A percentile compares a stretch with the other conserved stretches of the same genome.
Conservation (phyloP, 345 rosid species). For the Garcia nutans region DNA sequence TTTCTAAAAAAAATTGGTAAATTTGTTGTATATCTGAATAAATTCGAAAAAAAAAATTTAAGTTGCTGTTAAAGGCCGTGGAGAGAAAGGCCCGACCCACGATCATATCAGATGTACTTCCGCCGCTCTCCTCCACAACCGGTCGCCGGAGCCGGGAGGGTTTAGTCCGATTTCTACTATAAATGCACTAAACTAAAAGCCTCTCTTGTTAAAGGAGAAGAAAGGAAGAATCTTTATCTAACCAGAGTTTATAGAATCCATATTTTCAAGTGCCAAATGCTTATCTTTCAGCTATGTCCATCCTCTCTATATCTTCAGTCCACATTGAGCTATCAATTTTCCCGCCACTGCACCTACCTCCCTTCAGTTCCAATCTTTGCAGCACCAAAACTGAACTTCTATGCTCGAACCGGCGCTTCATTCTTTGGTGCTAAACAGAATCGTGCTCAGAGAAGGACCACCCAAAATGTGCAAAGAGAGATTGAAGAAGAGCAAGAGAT, state of each 20-base stretch:
- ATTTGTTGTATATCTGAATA: too few species aligned
- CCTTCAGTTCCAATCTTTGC: background rate
- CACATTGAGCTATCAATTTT: background rate
- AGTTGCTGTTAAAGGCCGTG: too few species aligned
- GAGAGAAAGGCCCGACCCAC: too few species aligned
- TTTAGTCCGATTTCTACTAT: too few species aligned
- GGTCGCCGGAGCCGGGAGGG: too few species aligned
- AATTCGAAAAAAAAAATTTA: too few species aligned
- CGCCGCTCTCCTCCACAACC: too few species aligned
- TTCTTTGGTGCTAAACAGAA: background rate
- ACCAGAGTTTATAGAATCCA: background rate
- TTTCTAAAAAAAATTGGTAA: too few species aligned
- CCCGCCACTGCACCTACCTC: background rate
- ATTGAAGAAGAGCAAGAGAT: background rate
- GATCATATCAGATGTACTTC: too few species aligned
- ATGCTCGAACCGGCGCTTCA: background rate
- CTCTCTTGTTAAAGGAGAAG: background rate
- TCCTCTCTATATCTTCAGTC: background rate
- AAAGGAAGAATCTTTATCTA: background rate
- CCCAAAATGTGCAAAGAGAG: background rate
- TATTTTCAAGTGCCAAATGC: slow-evolving; percentile 1
- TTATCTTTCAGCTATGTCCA: background rate
- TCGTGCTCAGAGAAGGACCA: background rate
- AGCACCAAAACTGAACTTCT: background rate
- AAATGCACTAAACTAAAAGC: too few species aligned